Evolutionary conservation across 495 filamentous ascomycete genomes (phyloP), one percentile per base, ranked within the genome.

Genomic region (Ascodesmis nigricans): DNA sequence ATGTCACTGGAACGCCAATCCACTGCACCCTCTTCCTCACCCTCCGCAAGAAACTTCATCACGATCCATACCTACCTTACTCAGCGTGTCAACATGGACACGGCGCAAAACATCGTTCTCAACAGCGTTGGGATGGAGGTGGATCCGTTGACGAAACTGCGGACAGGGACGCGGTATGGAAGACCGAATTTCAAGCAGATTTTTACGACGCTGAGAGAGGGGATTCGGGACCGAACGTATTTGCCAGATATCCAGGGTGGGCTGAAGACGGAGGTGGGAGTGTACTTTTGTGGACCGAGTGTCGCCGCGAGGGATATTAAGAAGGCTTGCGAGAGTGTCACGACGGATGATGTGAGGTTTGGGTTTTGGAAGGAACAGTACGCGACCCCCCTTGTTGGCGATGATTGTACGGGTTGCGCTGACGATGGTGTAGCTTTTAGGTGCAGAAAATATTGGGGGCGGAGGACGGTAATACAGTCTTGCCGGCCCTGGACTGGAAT

Each of bases 41-140:
- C n/a, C n/a, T 3, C 5, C 4, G 7, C 8, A 10, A 21, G 25
- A n/a, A 83, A 93, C 47, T 99, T 99, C 68, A 64, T 99, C 45
- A 77, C 81, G 47, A 99, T 99, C 44, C 87, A 95, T 59, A 95
- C 82, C 2, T 99, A 91, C 50, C 76, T 99, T 25, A 99, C 87
- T 3, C 87, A 95, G 56, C 72, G 66, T 33, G 68, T 99, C 14
- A 83, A 95, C 56, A 62, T 72, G 39, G 80, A 99, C 47, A 91
- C 79, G 1, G 74, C 83, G 2, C 69, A 91, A 31, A 99, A 99
- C 52, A 93, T 99, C 56, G 80, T 93, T 36, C 64, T 99, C 18
- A 95, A 99, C 58, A 77, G 71, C 40, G 84, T 95, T 22, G 87
- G 87, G 36, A 69, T 71, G 34, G 71, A 68, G 9, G 61, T 81